Percentiles rank a stretch among this genome's conserved stretches.
Conservation (phyloP, 805 yeast genomes). For the Ogataea henricii region DNA sequence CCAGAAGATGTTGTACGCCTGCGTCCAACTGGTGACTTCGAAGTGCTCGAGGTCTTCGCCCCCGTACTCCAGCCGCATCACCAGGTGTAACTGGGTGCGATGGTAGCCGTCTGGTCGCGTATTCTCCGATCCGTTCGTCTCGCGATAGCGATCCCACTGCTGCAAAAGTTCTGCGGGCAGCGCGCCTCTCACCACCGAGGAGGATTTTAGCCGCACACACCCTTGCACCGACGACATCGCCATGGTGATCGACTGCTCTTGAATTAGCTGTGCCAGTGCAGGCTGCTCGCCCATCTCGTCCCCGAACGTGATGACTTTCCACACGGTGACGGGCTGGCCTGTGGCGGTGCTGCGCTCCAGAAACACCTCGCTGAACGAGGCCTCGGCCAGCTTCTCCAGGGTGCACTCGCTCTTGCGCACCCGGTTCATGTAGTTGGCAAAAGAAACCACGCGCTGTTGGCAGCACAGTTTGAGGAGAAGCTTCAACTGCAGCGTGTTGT, state of each 20-base stretch:
- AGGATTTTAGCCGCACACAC: constrained; percentile 44
- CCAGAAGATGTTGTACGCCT: constrained; percentile 51
- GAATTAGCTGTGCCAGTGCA: constrained; percentile 42
- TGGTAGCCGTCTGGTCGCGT: constrained; percentile 41
- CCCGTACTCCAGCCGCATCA: constrained; percentile 42
- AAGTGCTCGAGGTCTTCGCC: constrained; percentile 49
- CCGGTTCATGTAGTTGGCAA: constrained; percentile 32
- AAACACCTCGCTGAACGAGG: constrained; percentile 49
- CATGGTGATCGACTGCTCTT: constrained; percentile 48
- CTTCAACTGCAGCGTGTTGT: constrained; percentile 35
- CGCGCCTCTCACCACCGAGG: constrained; percentile 48
- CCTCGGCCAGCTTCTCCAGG: constrained; percentile 46
- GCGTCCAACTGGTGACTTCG: constrained; percentile 40
- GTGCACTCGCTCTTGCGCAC: constrained; percentile 21
- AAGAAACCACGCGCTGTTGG: constrained; percentile 34
- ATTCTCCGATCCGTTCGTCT: constrained; percentile 23
- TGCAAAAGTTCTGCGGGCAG: constrained; percentile 43
- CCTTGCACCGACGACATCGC: constrained; percentile 44
- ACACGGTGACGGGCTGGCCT: constrained; percentile 36
- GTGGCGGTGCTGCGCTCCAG: constrained; percentile 29
- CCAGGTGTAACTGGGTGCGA: constrained; percentile 37
- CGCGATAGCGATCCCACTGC: constrained; percentile 46
- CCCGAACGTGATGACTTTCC: constrained; percentile 58
- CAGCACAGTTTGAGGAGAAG: constrained; percentile 40
- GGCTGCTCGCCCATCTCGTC: constrained; percentile 43